Base-by-base conservation (phyloP, 73 alveolate genomes). In the Paramecium sexaurelia region DNA sequence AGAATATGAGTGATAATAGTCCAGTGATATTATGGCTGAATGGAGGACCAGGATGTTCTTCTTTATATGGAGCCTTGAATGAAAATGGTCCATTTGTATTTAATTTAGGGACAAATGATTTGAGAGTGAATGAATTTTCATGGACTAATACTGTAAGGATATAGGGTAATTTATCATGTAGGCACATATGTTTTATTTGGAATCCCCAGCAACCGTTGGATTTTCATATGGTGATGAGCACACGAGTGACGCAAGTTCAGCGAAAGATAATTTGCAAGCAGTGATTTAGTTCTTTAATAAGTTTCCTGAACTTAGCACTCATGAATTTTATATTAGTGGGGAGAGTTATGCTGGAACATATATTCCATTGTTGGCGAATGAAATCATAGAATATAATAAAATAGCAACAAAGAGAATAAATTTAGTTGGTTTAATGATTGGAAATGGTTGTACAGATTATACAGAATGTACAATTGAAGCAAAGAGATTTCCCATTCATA, bases 41-140 rank as follows among this genome's bases (percentile, higher is more conserved):
- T 78, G 99, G 99, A 55, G 99, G 99, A 7, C 99, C 99, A 5
- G 99, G 99, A 8, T 97, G 99, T 86, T 97, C 99, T 20, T 89
- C 98, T 3, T 36, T 95, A 51, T 92, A 93, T 71, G 99, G 98
- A 1, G 92, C 96, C 87, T 90, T 95, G 17, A 68, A 68, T 40
- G 99, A 97, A 86, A 94, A 97, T 85, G 99, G 99, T 8, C 99
- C 99, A 2, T 94, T 83, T 88, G 73, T 55, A 66, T 45, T 87
- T 4, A 39, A 66, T 40, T 56, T 56, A 41, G 87, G 87, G 10
- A 45, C 68, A 19, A 39, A 19, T n/a, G 61, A 43, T 7, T 29
- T 88, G 27, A 41, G 57, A 68, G 47, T 22, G 39, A 88, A 88
- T 88, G 37, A 51, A 2, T 69, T 22, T 10, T 67, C 94, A 17